phyloP scores from a whole-genome alignment of 2,329 filamentous ascomycete species.

The Tolypocladium endophyticum region DNA sequence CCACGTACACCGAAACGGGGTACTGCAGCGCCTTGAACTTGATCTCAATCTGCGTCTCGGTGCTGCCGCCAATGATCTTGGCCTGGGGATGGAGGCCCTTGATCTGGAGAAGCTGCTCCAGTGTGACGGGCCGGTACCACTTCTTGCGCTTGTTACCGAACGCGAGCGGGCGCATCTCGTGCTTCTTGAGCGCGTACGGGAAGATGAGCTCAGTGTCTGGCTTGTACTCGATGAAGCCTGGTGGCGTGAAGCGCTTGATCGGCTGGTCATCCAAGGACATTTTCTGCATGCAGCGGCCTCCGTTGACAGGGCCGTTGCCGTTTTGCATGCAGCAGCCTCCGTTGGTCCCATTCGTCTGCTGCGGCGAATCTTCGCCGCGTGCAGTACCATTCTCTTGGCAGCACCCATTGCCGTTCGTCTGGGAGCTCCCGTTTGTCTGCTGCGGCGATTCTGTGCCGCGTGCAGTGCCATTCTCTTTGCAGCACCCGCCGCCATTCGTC shows the following conservation, averaged over 20 bases:
- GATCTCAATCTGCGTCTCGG: conserved; percentile 95
- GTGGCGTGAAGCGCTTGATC: conserved; percentile 66
- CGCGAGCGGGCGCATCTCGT: conserved; percentile 69
- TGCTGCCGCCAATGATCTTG: conserved; percentile 92
- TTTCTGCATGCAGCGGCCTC: conserved; percentile 61
- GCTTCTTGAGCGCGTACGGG: conserved; percentile 72
- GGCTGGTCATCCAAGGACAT: conserved; percentile 36
- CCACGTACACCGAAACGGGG: conserved; percentile 79
- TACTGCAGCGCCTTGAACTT: conserved; percentile 96
- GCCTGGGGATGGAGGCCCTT: conserved; percentile 76
- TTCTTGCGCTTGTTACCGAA: conserved; percentile 92
- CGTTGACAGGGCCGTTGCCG: conserved; percentile 27
- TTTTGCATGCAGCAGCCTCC: conserved; percentile 65
- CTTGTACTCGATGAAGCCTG: conserved; percentile 89
- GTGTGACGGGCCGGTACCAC: conserved; percentile 83
- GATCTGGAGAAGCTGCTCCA: conserved; percentile 83
- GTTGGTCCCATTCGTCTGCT: background rate
- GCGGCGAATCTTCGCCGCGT: background rate
- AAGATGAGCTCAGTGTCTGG: conserved; percentile 94
- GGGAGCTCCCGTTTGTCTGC: background rate
- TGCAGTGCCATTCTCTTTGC: background rate
- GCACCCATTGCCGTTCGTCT: background rate
- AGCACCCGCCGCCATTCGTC: background rate
- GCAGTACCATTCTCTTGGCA: background rate
- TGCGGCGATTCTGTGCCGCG: background rate